These are phyloP conservation scores for Nannizziopsis barbatae DNA, from an alignment of 2,329 filamentous ascomycete species.

Conservation along the genomic window DNA sequence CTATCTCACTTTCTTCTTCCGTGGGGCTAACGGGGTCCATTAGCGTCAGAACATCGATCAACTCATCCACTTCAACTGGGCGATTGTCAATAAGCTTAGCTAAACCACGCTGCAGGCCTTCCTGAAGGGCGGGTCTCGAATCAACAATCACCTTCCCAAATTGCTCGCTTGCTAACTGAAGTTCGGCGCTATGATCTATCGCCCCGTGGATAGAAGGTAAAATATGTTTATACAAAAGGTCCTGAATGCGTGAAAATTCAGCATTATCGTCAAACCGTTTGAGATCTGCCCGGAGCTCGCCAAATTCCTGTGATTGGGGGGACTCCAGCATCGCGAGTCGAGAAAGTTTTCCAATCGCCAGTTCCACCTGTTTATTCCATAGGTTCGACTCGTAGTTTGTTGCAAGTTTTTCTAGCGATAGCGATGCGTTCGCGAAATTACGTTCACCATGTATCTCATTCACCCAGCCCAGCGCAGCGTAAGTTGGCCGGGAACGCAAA, in stretches of 20 bases:
- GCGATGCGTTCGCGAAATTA: slow-evolving; percentile 61
- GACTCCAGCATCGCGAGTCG: slow-evolving; percentile 51
- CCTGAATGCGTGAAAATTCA: slow-evolving; percentile 65
- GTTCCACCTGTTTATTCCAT: slow-evolving; percentile 88
- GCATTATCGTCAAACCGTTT: slow-evolving; percentile 52
- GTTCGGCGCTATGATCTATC: slow-evolving; percentile 66
- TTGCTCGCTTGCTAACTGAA: slow-evolving; percentile 62
- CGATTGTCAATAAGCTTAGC: slow-evolving; percentile 59
- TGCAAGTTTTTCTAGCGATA: slow-evolving; percentile 59
- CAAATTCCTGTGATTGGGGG: slow-evolving; percentile 20
- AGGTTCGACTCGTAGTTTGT: slow-evolving; percentile 62
- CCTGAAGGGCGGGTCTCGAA: slow-evolving; percentile 54
- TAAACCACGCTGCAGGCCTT: slow-evolving; percentile 61
- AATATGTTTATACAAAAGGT: slow-evolving; percentile 61
- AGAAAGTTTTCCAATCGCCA: slow-evolving; percentile 77
- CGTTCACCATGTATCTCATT: slow-evolving; percentile 72
- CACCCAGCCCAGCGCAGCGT: slow-evolving; percentile 82
- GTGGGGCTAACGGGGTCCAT: slow-evolving; percentile 47
- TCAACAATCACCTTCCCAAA: slow-evolving; percentile 46
- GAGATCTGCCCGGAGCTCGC: slow-evolving; percentile 36
- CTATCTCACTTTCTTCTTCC: slow-evolving; percentile 38
- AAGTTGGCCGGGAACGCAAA: slow-evolving; percentile 57
- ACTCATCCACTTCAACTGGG: slow-evolving; percentile 47
- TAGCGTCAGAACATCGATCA: slow-evolving; percentile 61
- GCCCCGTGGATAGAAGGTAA: slow-evolving; percentile 56